Conservation (phyloP, 2,329 filamentous ascomycete genomes). For the Shiraia sp. region DNA sequence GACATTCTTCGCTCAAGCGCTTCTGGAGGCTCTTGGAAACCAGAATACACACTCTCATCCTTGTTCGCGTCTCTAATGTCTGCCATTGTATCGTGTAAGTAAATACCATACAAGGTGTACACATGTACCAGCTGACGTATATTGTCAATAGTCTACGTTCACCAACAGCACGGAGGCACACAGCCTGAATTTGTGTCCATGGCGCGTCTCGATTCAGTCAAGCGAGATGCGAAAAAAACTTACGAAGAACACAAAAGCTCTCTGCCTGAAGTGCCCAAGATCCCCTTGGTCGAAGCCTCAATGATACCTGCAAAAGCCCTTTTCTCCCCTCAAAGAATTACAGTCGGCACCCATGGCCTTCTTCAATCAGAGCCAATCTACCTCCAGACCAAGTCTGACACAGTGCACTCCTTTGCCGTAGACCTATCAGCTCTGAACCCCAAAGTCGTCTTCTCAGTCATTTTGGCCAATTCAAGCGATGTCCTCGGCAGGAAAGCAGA, state of each 20-base stretch:
- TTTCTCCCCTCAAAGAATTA: not conserved
- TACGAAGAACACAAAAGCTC: slow-evolving; percentile 1
- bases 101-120: not conserved
- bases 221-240: slow-evolving; percentile 1
- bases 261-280: slow-evolving; percentile 3
- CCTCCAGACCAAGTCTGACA: slow-evolving; percentile 5
- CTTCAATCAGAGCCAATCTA: slow-evolving; percentile 6
- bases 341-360: slow-evolving; percentile 1
- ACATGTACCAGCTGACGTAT: not conserved
- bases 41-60: slow-evolving; percentile 8
- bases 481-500: slow-evolving; percentile 1
- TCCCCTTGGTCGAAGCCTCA: slow-evolving; percentile 4
- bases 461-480: slow-evolving; percentile 2
- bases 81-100: slow-evolving; percentile 12
- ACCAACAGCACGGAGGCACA: not conserved
- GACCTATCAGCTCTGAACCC: slow-evolving; percentile 4
- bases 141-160: slow-evolving; percentile 2
- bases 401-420: slow-evolving; percentile 6
- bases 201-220: slow-evolving; percentile 1
- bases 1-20: slow-evolving; percentile 8
- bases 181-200: slow-evolving; percentile 5
- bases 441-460: slow-evolving; percentile 3
- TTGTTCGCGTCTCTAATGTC: slow-evolving; percentile 11
- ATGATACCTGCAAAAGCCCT: slow-evolving; percentile 3
- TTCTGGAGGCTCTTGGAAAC: slow-evolving; percentile 7